Conservation (phyloP, 768 basidiomycete genomes). For the Russula sp. region DNA sequence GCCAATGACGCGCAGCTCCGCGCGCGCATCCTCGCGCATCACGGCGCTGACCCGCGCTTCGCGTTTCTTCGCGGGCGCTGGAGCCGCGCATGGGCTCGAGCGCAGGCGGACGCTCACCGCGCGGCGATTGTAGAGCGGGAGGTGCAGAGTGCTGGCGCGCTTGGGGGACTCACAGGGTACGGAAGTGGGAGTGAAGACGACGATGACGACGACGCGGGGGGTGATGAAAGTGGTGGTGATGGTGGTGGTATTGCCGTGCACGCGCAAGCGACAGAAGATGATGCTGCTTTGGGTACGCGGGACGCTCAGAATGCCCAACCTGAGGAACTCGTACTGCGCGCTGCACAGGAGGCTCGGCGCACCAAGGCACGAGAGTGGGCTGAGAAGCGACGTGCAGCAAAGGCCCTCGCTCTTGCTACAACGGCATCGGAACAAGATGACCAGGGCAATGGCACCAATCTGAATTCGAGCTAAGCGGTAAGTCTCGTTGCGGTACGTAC, state of each 20-base stretch:
- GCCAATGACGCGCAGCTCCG: constrained; percentile 78
- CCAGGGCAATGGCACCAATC: background rate
- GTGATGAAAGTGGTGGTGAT: constrained; percentile 21
- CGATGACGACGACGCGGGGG: background rate
- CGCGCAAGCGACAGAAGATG: background rate
- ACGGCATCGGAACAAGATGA: background rate
- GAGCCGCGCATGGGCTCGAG: constrained; percentile 51
- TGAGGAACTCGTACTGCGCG: background rate
- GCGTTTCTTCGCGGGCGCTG: constrained; percentile 77
- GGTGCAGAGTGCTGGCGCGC: constrained; percentile 24
- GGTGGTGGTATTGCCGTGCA: background rate
- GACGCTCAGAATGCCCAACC: background rate
- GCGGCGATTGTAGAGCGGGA: constrained; percentile 25
- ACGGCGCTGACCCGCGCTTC: constrained; percentile 71
- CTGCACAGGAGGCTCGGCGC: constrained; percentile 42
- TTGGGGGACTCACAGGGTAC: constrained; percentile 55
- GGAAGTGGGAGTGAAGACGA: constrained; percentile 29
- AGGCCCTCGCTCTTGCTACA: background rate
- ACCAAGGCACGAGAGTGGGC: constrained; percentile 53
- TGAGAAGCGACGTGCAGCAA: constrained; percentile 37
- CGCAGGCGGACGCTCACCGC: constrained; percentile 41
- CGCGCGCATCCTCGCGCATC: constrained; percentile 82
- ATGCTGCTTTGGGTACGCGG: background rate
- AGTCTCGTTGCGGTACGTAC: background rate
- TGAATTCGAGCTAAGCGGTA: background rate